Conservation (phyloP, 495 filamentous ascomycete species). For the Penicillium samsonianum region DNA sequence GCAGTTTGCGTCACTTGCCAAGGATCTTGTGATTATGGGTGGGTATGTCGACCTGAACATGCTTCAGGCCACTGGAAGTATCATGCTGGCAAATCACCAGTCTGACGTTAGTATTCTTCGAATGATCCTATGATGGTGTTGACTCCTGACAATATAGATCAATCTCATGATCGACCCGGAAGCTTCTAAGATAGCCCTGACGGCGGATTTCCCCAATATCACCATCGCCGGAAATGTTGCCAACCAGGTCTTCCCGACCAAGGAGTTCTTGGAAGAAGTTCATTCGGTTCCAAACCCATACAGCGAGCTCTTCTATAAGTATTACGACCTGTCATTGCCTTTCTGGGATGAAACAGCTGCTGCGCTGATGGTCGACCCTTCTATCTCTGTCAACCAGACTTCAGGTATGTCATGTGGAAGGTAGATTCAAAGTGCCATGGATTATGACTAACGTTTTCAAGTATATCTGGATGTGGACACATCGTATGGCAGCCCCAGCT, state of each 20-base stretch:
- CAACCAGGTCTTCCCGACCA: conserved; percentile 31
- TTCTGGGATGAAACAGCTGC: conserved; percentile 48
- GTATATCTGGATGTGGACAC: conserved; percentile 39
- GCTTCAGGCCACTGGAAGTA: conserved; percentile 33
- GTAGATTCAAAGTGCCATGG: too few relatives aligned
- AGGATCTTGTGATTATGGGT: conserved; percentile 45
- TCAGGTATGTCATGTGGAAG: conserved; percentile 21
- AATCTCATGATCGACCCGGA: conserved; percentile 47
- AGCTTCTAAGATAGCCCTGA: conserved; percentile 48
- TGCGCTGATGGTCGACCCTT: conserved; percentile 38
- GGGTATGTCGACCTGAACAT: conserved; percentile 45
- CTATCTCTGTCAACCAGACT: conserved; percentile 31
- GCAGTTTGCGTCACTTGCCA: conserved; percentile 39
- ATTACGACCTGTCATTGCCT: conserved; percentile 37
- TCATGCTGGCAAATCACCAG: conserved; percentile 34
- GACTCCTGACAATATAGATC: conserved; percentile 21
- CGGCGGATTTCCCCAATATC: conserved; percentile 43
- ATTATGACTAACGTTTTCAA: conserved; percentile 1
- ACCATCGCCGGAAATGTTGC: conserved; percentile 45
- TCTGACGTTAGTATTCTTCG: conserved; percentile 30
- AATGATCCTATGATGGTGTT: neutral
- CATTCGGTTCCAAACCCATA: conserved; percentile 28
- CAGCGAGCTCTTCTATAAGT: conserved; percentile 33
- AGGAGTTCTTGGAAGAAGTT: conserved; percentile 29
- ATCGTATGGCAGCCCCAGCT: conserved; percentile 38